Base-by-base conservation (phyloP, 2,329 filamentous ascomycete species). In the Arthrinium phaeospermum region DNA sequence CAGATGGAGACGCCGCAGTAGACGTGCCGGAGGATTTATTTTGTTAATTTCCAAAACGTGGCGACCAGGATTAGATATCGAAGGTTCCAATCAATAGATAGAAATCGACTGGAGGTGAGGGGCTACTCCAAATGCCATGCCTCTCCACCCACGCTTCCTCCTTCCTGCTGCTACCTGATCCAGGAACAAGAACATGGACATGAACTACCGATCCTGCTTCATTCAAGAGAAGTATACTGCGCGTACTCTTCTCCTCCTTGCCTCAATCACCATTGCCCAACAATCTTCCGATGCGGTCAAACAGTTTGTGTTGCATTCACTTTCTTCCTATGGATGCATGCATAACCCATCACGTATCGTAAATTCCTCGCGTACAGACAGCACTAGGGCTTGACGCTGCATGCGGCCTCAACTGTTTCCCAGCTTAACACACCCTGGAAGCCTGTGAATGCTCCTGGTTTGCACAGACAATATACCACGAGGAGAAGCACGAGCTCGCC, bases 1-100 rank as follows among this genome's bases (percentile, higher is more conserved):
- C 51, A 57, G 51, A 27, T 57, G 51, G 51, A 57, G 51, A 57
- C 49, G 49, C 37, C 37, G 37, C 37, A 41, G n/a, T 51, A n/a
- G 49, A 24, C 8, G 27, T 30, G 10, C 46, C 19, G 46, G 46
- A 61, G 57, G 34, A 34, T 64, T 64, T 16, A 41, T 13, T 64
- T 41, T 34, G 19, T 64, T 24, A 41, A n/a, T 64, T 13, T 41
- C 19, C 34, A 64, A 41, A 64, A 64, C 57, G 57, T 64, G 57
- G 57, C 57, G 10, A 64, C 57, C 34, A 7, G 57, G 57, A 64
- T 64, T 22, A 13, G 57, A 64, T 41, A 64, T 41, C 19, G 14
- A 19, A 24, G 57, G 22, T 41, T 37, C 19, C 13, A n/a, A 49
- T 41, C 37, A 41, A 41, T 2, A 41, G 37, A 41, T 49, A 8